Evolutionary conservation across 768 basidiomycete species (phyloP), one percentile per base, ranked within the genome.

Genomic region (Punctularia strigosozonata): DNA sequence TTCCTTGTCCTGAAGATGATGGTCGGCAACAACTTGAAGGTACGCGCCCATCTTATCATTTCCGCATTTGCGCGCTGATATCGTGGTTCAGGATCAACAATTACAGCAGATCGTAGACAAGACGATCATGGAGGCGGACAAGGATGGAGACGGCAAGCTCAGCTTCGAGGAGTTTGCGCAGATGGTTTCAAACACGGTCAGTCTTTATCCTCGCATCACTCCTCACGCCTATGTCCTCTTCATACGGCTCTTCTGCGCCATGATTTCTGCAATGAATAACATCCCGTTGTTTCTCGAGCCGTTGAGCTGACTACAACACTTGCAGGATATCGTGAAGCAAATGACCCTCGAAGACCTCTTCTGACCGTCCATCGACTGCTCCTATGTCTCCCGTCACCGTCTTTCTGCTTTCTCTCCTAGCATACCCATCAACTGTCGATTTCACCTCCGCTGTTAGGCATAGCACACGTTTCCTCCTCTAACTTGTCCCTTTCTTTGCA

Each of bases 1-100:
- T 99, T 97, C 66, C 66, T 99, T 34, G 95, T 99, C 26, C 66
- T 99, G 47, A 99, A 99, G 73, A 98, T 98, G 89, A 99, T 99
- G 95, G 95, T 98, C 36, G 95, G 95, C 24, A 97, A 85, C 60
- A 99, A 99, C 61, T 66, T 99, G 51, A 99, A 99, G 71, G 90
- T 90, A 35, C 43, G 59, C 41, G 20, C 43, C 32, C 25, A 21
- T 6, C 25, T 8, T n/a, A n/a, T 13, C 30, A 17, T 20, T 12
- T 21, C 25, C 21, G 17, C 31, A 31, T 40, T 24, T 41, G 6
- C 6, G 30, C 14, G 28, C 28, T 30, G 10, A 30, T 10, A 30
- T 30, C 17, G 17, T 15, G 13, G 3, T 23, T 21, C 55, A 94
- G 89, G 95, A 99, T 57, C 87, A 94, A 56, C 95, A 98, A 65